Evolutionary conservation across 2,329 filamentous ascomycete species (phyloP), one percentile per base, ranked within the genome.

Genomic region (Huntiella bhutanensis): DNA sequence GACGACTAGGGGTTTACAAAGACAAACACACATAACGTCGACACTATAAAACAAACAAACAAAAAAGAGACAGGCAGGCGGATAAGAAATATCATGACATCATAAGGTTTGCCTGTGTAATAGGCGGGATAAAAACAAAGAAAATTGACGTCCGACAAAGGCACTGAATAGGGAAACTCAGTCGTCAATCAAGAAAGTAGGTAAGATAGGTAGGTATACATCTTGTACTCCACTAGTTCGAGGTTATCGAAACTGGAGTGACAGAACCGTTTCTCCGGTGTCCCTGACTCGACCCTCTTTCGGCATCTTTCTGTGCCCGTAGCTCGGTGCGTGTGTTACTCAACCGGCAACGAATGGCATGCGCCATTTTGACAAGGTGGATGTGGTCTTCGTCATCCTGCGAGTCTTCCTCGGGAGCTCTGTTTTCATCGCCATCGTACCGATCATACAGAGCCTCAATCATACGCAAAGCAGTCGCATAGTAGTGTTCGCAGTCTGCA

Each of bases 381-480:
- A 80, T 72, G 55, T 82, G 73, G 59, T 87, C 82, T 53, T 85
- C 70, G 52, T 60, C 70, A 55, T 59, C 57, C 46, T 44, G 35
- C 58, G 58, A 45, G 51, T 58, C 35, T 47, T 50, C 47, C 7
- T 59, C 49, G 54, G 57, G 13, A 47, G 59, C 53, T 48, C 60
- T 57, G 64, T 51, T 34, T 74, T 72, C 43, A 4, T 40, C 28
- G 19, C 77, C 85, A 50, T 93, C 86, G 41, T 28, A 35, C 5
- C 73, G 80, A 55, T 98, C 91, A 48, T 98, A 64, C 3, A 98
- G 83, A 12, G 88, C 91, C 63, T 98, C 88, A 11, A 96, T 71
- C 81, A 98, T 91, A 52, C 83, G 76, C 53, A 96, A 86, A 0
- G 91, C 87, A 0, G 91, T 96, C 46, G 84, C 72, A 58, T 98